Conservation (phyloP, 1,139 yeast species). For the Insectozyma bohioensis region DNA sequence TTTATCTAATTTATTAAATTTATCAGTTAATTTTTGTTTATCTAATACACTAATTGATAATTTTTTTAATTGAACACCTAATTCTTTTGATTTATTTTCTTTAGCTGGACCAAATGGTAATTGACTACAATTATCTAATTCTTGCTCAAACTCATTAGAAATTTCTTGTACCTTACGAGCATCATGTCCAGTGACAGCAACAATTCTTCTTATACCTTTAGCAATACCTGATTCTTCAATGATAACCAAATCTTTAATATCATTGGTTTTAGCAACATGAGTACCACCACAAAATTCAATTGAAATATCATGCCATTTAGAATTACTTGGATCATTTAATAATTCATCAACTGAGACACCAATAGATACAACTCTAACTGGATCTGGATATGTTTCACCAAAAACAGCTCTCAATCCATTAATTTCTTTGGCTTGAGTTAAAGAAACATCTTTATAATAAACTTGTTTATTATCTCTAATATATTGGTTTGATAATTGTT, state of each 20-base stretch:
- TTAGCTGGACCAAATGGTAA: slow-evolving; percentile 66
- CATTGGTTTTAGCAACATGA: slow-evolving; percentile 89
- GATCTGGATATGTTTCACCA: slow-evolving; percentile 98
- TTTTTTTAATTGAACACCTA: slow-evolving; percentile 82
- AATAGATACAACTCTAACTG: slow-evolving; percentile 95
- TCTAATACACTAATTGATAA: slow-evolving; percentile 78
- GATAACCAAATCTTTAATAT: slow-evolving; percentile 85
- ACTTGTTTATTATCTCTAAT: slow-evolving; percentile 72
- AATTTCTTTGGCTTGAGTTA: slow-evolving; percentile 70
- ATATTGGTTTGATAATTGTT: slow-evolving; percentile 67
- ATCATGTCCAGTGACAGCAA: slow-evolving; percentile 90
- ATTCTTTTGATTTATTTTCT: slow-evolving; percentile 77
- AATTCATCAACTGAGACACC: slow-evolving; percentile 88
- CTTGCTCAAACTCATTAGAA: slow-evolving; percentile 67
- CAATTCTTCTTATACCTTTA: slow-evolving; percentile 96
- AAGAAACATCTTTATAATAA: slow-evolving; percentile 77
- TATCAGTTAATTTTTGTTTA: slow-evolving; percentile 72
- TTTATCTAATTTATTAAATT: slow-evolving; percentile 80
- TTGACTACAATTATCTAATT: slow-evolving; percentile 57
- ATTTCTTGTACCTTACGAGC: slow-evolving; percentile 87
- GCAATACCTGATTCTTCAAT: slow-evolving; percentile 97
- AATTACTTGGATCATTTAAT: slow-evolving; percentile 64
- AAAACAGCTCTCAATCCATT: slow-evolving; percentile 93
- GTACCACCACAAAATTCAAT: slow-evolving; percentile 99
- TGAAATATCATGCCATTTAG: slow-evolving; percentile 74